Evolutionary conservation across 176 grass and related monocot species (phyloP).

Genomic region (Lolium multiflorum): DNA sequence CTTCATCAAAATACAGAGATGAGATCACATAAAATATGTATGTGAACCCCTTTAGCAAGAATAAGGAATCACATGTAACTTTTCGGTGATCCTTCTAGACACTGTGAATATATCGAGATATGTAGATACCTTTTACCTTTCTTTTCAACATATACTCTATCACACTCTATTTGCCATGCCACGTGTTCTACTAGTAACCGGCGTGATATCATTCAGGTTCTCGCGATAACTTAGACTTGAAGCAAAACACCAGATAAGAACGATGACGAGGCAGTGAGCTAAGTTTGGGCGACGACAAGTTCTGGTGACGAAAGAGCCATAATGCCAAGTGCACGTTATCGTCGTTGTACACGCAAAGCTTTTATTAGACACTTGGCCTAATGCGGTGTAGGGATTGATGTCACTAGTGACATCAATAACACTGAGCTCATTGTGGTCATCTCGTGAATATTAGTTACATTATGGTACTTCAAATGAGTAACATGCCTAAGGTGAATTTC

Average conservation of each 20-base stretch:
- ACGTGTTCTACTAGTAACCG: not conserved
- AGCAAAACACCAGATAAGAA: not conserved
- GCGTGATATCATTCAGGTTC: not conserved
- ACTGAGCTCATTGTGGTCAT: not conserved
- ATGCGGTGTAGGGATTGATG: not conserved
- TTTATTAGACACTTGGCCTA: not conserved
- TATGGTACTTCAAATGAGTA: not conserved
- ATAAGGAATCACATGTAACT: not conserved
- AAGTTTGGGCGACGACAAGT: not conserved
- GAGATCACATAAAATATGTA: not conserved
- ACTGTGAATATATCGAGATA: not conserved
- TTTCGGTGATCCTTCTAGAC: not conserved
- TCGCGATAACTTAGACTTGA: not conserved
- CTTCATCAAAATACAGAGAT: not conserved
- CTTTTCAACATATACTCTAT: not conserved
- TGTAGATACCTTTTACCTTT: not conserved
- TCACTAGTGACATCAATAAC: not conserved
- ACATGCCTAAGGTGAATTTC: not conserved
- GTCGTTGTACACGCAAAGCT: not conserved
- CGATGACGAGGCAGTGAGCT: not conserved
- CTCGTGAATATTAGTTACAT: not conserved
- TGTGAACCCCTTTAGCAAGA: not conserved
- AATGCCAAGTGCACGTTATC: not conserved
- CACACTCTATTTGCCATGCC: not conserved
- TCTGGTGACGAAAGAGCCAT: not conserved